Evolutionary conservation across 768 basidiomycete species (phyloP), one percentile per base, ranked within the genome.

Genomic region (Amanita subjunquillea): DNA sequence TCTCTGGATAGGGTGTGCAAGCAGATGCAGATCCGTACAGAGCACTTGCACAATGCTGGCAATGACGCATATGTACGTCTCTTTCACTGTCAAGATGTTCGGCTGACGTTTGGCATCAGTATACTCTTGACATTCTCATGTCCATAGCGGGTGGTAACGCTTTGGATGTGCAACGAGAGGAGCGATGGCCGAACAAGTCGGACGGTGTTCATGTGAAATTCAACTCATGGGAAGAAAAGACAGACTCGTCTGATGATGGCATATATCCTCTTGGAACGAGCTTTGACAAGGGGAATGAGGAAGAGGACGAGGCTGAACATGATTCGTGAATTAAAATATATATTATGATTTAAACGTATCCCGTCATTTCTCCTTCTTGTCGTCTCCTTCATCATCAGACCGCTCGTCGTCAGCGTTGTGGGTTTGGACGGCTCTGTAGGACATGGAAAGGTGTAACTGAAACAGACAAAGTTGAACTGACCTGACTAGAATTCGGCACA

Each of bases 51-150:
- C 72, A 94, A 93, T 60, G 89, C 87, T 1, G 90, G 89, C 0
- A 92, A 91, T 60, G 88, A 92, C 63, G 89, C 90, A 1, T 75
- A 85, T 63, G 90, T 91, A 58, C 39, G 82, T 68, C 15, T 30
- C n/a, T 32, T 39, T 7, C 13, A 49, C 4, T 15, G 45, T 37
- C n/a, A 23, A 22, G 15, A 8, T n/a, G 34, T 6, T 23, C 17
- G 5, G n/a, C 59, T 13, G 47, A 34, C 44, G 7, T 50, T 23
- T 9, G 17, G 17, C 48, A 49, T 25, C 45, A 92, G 90, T 87
- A 80, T 58, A 90, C 87, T 1, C 69, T 91, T 53, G 65, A 78
- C 42, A 79, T 80, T 10, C 62, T 87, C 62, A 76, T 75, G 51
- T 65, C 72, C 27, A 91, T 93, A 90, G 86, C 85, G 15, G 70